Evolutionary conservation across 768 basidiomycete species (phyloP).

Genomic region (Pisolithus microcarpus): DNA sequence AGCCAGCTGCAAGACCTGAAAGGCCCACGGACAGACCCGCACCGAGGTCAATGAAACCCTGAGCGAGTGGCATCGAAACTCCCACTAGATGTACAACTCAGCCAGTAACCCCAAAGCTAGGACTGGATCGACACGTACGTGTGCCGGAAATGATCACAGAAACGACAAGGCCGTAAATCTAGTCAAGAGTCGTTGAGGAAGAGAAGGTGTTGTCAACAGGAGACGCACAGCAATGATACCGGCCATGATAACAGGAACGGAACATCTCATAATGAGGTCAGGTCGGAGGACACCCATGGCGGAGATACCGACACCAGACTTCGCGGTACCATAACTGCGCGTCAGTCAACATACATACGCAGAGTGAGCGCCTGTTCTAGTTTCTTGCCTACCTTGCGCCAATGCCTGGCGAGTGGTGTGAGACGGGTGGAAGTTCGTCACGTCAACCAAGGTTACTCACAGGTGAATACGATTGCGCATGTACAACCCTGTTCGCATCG

Average conservation of each 20-base stretch:
- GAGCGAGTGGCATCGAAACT: conserved; percentile 80
- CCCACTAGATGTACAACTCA: conserved; percentile 39
- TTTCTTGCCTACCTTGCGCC: conserved; percentile 59
- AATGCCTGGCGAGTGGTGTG: conserved; percentile 46
- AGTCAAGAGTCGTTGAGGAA: background rate
- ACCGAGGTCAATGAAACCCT: conserved; percentile 90
- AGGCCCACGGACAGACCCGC: conserved; percentile 90
- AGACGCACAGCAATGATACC: conserved; percentile 94
- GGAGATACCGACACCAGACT: conserved; percentile 95
- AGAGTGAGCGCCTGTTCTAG: background rate
- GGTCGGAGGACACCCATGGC: conserved; percentile 98
- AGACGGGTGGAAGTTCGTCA: background rate
- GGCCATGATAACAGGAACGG: conserved; percentile 98
- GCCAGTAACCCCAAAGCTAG: background rate
- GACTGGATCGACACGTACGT: conserved; percentile 45
- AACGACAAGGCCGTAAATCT: conserved; percentile 98
- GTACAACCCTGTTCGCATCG: conserved; percentile 71
- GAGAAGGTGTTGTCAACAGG: background rate
- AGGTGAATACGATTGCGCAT: conserved; percentile 95
- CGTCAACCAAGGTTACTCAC: conserved; percentile 43
- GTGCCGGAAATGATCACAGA: conserved; percentile 91
- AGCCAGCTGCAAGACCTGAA: conserved; percentile 93
- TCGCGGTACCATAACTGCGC: conserved; percentile 94
- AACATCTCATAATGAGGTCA: conserved; percentile 97
- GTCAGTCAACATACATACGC: background rate